Conservation (phyloP, 2,329 filamentous ascomycete species). For the Aspergillus tanneri region DNA sequence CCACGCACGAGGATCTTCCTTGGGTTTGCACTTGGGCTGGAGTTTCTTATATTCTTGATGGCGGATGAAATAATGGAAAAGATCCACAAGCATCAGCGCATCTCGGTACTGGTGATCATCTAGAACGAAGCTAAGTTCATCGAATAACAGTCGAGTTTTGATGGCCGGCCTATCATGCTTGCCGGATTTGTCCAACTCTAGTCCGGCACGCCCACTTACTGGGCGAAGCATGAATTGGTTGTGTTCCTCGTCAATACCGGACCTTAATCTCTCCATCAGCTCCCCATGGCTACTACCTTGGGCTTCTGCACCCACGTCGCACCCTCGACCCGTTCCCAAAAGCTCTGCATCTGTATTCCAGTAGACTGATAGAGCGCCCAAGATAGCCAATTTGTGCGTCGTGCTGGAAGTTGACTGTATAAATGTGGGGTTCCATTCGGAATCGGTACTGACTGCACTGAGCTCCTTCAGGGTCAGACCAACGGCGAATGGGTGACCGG, state of each 20-base stretch:
- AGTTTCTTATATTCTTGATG: conserved; percentile 96
- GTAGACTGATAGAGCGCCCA: conserved; percentile 88
- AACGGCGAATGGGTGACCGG: conserved; percentile 90
- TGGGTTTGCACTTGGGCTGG: conserved; percentile 79
- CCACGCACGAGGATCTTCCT: conserved; percentile 91
- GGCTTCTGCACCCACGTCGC: conserved; percentile 56
- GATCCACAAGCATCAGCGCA: conserved; percentile 93
- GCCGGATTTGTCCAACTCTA: conserved; percentile 92
- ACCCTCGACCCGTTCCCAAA: conserved; percentile 77
- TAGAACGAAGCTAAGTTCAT: conserved; percentile 96
- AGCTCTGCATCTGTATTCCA: conserved; percentile 95
- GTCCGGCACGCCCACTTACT: conserved; percentile 89
- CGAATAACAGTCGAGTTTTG: conserved; percentile 88
- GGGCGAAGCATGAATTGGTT: conserved; percentile 96
- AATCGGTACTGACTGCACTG: conserved; percentile 93
- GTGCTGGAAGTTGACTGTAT: conserved; percentile 80
- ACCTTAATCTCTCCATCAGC: conserved; percentile 72
- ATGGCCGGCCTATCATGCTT: conserved; percentile 76
- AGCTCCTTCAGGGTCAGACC: conserved; percentile 93
- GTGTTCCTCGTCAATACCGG: conserved; percentile 71
- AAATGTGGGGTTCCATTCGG: conserved; percentile 92
- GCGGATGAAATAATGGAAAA: conserved; percentile 97
- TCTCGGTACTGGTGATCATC: conserved; percentile 98
- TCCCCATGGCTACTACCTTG: conserved; percentile 68
- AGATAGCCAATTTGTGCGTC: conserved; percentile 89